Conservation (phyloP, 371 early-diverging fungal genomes). For the Dichotomocladium elegans region DNA sequence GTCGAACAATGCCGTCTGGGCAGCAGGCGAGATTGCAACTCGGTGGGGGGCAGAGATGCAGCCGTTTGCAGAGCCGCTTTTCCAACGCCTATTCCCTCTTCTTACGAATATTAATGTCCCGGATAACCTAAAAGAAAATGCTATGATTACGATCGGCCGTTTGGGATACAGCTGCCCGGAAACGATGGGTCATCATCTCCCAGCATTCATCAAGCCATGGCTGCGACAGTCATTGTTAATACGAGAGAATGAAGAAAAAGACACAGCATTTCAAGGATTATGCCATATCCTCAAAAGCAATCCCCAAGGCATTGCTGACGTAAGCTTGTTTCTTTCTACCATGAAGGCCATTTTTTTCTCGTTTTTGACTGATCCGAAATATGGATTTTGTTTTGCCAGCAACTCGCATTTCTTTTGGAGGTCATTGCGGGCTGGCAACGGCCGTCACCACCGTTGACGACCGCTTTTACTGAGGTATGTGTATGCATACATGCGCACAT, state of each 20-base stretch:
- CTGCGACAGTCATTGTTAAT: constrained; percentile 58
- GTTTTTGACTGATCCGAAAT: not conserved
- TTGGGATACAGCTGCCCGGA: constrained; percentile 77
- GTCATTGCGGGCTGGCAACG: constrained; percentile 66
- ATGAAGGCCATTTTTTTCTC: not conserved
- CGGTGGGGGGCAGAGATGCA: constrained; percentile 60
- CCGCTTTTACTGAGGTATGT: constrained; percentile 58
- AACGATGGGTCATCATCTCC: constrained; percentile 64
- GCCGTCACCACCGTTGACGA: constrained; percentile 55
- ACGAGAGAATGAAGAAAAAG: constrained; percentile 88
- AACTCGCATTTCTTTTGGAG: constrained; percentile 65
- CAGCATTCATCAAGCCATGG: constrained; percentile 69
- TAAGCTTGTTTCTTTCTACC: not conserved
- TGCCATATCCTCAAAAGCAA: constrained; percentile 77
- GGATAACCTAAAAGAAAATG: constrained; percentile 78
- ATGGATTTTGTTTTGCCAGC: constrained; percentile 21
- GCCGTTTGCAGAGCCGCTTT: constrained; percentile 63
- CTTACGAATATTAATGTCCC: constrained; percentile 53
- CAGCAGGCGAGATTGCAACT: constrained; percentile 90
- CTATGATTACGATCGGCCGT: constrained; percentile 88
- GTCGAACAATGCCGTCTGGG: constrained; percentile 95
- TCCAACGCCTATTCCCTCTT: constrained; percentile 71
- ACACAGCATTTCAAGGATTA: constrained; percentile 87
- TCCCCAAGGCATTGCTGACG: constrained; percentile 70
- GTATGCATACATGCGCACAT: not conserved